These are phyloP conservation scores for Leishmania major DNA, from an alignment of 208 protist species.

Conservation along the genomic window DNA sequence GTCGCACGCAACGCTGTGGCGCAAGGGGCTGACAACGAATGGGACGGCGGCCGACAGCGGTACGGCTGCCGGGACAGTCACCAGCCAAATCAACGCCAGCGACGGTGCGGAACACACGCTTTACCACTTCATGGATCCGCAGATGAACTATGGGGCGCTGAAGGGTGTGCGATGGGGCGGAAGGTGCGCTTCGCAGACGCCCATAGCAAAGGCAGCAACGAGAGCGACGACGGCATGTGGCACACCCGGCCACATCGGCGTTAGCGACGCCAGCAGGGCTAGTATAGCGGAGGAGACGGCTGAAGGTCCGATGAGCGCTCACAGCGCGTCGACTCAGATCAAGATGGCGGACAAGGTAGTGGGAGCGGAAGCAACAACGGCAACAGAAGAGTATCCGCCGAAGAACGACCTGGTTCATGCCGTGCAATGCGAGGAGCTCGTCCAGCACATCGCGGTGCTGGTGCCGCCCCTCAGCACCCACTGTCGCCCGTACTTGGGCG, in stretches of 20 bases:
- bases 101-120: constrained; percentile 4
- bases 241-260: neutral
- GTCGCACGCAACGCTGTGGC: neutral
- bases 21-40: neutral
- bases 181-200: neutral
- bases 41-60: neutral
- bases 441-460: constrained; percentile 69
- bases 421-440: constrained; percentile 66
- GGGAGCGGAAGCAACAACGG: neutral
- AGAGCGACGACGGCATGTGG: neutral
- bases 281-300: neutral
- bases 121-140: constrained; percentile 48
- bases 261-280: neutral
- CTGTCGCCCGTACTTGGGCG: constrained; percentile 53
- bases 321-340: neutral
- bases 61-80: too few relatives aligned
- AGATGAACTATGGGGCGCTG: constrained; percentile 41
- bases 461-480: constrained; percentile 56
- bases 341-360: neutral
- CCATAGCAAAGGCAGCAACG: neutral
- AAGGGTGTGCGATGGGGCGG: constrained; percentile 27
- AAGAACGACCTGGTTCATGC: constrained; percentile 41
- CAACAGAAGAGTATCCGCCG: constrained; percentile 1
- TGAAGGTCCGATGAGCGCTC: too few relatives aligned
- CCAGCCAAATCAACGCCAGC: neutral